Evolutionary conservation across 306 rosid genomes (phyloP).

Genomic region (Casuarina cunninghamiana): DNA sequence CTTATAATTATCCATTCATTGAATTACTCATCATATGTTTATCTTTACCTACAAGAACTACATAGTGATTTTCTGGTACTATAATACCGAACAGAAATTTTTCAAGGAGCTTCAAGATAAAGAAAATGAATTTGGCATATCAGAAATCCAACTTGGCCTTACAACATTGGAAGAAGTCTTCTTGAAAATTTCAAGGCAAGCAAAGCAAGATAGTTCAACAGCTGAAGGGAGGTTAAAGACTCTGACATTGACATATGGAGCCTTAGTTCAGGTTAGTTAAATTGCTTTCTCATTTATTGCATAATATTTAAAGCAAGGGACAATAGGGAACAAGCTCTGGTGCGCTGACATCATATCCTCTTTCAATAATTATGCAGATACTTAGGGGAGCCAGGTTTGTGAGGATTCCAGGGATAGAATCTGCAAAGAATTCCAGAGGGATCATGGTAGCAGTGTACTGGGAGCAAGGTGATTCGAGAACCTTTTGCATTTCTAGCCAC

Average conservation of each 20-base stretch:
- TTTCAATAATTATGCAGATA: conserved; percentile 44
- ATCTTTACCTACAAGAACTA: background rate
- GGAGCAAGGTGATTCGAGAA: conserved; percentile 82
- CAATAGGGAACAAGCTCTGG: background rate
- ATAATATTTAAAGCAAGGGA: background rate
- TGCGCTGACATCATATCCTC: background rate
- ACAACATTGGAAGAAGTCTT: conserved; percentile 90
- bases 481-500: conserved; percentile 68
- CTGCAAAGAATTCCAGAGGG: conserved; percentile 61
- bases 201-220: conserved; percentile 78
- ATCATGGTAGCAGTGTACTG: conserved; percentile 77
- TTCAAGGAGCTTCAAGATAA: conserved; percentile 70
- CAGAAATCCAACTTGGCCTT: conserved; percentile 77
- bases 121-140: conserved; percentile 70
- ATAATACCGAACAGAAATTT: conserved; percentile 51
- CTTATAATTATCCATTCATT: background rate
- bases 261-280: conserved; percentile 45
- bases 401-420: conserved; percentile 76
- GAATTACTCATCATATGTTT: background rate
- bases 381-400: conserved; percentile 75
- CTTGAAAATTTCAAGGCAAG: conserved; percentile 78
- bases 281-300: background rate
- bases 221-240: conserved; percentile 65
- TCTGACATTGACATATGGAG: conserved; percentile 66
- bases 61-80: background rate